Evolutionary conservation across 192 early-diverging fungal species (phyloP), one percentile per base, ranked within the genome.

Genomic region (Backusella parvicylindrica): DNA sequence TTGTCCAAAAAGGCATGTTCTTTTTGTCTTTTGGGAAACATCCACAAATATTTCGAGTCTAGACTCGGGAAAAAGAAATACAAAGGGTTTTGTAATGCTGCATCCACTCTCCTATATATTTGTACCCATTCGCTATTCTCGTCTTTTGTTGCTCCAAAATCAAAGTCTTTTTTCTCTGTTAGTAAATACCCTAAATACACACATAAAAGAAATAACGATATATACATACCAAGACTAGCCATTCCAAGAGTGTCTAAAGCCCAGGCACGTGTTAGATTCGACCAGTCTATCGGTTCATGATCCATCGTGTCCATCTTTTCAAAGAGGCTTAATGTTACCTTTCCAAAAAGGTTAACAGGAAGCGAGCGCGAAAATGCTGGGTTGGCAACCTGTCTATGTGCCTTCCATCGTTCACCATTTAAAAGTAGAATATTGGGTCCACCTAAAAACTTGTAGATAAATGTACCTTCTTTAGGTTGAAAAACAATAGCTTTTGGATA

Each of bases 311-410:
- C 73, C 21, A 81, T 71, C 3, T 33, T 53, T 31, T 43, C 35
- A 56, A 81, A 74, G 36, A 81, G 37, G 1, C 21, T 73, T 28
- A 73, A 40, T 1, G 72, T 74, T 3, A 77, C 28, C 2, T 31
- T 16, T 8, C 75, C 72, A 67, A 81, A 81, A 1, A 77, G 33
- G 1, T 70, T 60, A 1, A 74, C 75, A 15, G 75, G 80, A 37
- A 81, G 70, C 3, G 80, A 72, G 37, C 75, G 53, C 26, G 74
- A 33, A 68, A 81, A 81, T 18, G 72, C 80, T 56, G 75, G 75
- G 71, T 77, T 74, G 36, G 50, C 66, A 3, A 78, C 60, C 66
- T 78, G 35, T 18, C 31, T 37, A 26, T 35, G 50, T 21, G 23
- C 16, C 9, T 68, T 68, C 66, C 66, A 68, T 21, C 12, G 36